Evolutionary conservation across 2,329 filamentous ascomycete genomes (phyloP).

Genomic region (Phaeosphaeriaceae sp.): DNA sequence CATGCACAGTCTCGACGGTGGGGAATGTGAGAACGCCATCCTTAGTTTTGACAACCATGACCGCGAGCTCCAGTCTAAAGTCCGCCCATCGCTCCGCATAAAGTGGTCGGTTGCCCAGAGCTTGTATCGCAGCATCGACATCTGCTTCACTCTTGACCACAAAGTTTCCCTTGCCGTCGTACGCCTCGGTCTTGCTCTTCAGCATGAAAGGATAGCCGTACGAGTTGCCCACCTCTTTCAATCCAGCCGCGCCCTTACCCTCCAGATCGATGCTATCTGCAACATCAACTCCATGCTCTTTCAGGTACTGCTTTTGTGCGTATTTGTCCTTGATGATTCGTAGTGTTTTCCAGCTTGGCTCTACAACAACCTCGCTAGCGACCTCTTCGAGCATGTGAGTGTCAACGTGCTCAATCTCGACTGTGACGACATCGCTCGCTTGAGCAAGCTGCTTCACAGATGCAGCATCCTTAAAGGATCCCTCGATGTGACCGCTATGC

Average conservation of each 20-base stretch:
- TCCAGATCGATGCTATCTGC: constrained; percentile 73
- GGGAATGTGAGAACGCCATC: constrained; percentile 79
- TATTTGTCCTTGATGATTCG: constrained; percentile 94
- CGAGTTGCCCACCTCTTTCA: constrained; percentile 67
- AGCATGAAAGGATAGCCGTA: constrained; percentile 90
- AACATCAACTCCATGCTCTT: constrained; percentile 71
- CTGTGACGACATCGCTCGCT: constrained; percentile 80
- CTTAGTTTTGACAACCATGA: constrained; percentile 93
- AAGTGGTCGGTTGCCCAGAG: constrained; percentile 70
- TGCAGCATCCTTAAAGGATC: constrained; percentile 84
- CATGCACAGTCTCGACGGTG: constrained; percentile 91
- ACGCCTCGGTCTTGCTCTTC: constrained; percentile 88
- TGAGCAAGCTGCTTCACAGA: constrained; percentile 82
- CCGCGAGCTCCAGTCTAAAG: constrained; percentile 86
- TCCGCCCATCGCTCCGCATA: constrained; percentile 92
- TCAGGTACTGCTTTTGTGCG: constrained; percentile 82
- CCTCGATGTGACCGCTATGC: constrained; percentile 76
- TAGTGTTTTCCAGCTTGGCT: constrained; percentile 87
- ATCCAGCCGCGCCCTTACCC: constrained; percentile 63
- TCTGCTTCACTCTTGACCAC: constrained; percentile 66
- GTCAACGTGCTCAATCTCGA: constrained; percentile 95
- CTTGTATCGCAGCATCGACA: constrained; percentile 70
- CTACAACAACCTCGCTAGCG: constrained; percentile 67
- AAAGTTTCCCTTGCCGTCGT: constrained; percentile 85
- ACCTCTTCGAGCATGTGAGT: constrained; percentile 89